Evolutionary conservation across 345 rosid genomes (phyloP).

Genomic region (Hibiscus trionum): DNA sequence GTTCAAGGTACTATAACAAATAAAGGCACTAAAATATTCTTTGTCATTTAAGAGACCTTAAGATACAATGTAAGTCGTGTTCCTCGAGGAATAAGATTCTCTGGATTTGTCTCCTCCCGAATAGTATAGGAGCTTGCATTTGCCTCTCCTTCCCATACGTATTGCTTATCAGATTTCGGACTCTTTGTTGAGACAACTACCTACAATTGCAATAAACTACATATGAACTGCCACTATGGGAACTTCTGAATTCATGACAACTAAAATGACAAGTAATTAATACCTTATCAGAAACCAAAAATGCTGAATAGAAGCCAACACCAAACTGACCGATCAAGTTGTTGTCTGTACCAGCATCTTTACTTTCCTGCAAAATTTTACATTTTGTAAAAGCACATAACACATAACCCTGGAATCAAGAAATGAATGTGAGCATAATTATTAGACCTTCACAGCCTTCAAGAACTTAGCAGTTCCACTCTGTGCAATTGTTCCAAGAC

Average conservation of each 20-base stretch:
- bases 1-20: conserved; percentile 1
- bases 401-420: neutral
- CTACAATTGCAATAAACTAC: conserved; percentile 24
- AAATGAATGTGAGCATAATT: neutral
- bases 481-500: conserved; percentile 92
- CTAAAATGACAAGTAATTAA: neutral
- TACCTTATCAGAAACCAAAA: conserved; percentile 77
- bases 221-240: neutral
- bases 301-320: conserved; percentile 94
- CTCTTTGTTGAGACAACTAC: conserved; percentile 82
- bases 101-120: conserved; percentile 82
- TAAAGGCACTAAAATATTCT: neutral
- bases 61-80: conserved; percentile 79
- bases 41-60: conserved; percentile 41
- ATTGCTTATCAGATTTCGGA: conserved; percentile 88
- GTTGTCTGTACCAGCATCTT: conserved; percentile 66
- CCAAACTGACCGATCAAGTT: conserved; percentile 98
- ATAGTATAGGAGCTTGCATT: conserved; percentile 76
- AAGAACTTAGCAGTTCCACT: conserved; percentile 97
- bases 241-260: conserved; percentile 1
- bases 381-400: conserved; percentile 13
- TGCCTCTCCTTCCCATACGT: conserved; percentile 92
- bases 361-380: conserved; percentile 60
- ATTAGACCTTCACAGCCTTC: conserved; percentile 71
- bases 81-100: conserved; percentile 72